phyloP scores from a whole-genome alignment of 164 flowering plant genomes.

The Vitis rupestris region DNA sequence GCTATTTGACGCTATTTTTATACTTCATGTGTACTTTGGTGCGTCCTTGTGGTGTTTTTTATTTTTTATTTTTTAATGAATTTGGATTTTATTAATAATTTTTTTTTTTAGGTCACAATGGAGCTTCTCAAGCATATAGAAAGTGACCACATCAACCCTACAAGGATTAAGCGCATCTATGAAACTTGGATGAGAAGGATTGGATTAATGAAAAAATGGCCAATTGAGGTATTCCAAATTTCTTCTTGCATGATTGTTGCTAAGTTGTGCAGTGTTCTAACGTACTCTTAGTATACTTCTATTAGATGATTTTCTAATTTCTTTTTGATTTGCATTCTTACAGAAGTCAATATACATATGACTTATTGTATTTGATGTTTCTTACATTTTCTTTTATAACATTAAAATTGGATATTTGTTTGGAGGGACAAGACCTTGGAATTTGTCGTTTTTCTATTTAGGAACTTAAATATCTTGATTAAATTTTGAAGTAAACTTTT shows the following conservation, averaged over 20 bases:
- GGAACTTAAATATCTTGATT: no score
- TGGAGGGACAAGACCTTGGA: no score
- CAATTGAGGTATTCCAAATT: conserved; percentile 31
- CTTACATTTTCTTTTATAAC: no score
- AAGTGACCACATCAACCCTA: conserved; percentile 9
- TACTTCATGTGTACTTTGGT: no score
- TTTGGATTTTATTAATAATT: no score
- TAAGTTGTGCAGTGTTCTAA: no score
- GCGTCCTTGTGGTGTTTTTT: no score
- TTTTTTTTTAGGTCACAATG: conserved; percentile 46
- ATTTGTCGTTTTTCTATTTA: no score
- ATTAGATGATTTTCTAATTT: neutral
- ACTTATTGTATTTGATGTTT: neutral
- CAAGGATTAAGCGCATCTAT: conserved; percentile 37
- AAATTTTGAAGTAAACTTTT: no score
- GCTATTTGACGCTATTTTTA: no score
- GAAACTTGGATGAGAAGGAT: conserved; percentile 57
- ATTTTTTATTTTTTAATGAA: no score
- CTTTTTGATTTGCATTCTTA: neutral
- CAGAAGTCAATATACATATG: neutral
- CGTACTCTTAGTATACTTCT: neutral
- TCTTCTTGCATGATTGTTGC: neutral
- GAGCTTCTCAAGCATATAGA: conserved; percentile 44
- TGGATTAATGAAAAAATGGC: conserved; percentile 26
- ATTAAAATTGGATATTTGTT: no score